Base-by-base conservation (phyloP, 1,139 yeast species). In the Diutina siamensis region DNA sequence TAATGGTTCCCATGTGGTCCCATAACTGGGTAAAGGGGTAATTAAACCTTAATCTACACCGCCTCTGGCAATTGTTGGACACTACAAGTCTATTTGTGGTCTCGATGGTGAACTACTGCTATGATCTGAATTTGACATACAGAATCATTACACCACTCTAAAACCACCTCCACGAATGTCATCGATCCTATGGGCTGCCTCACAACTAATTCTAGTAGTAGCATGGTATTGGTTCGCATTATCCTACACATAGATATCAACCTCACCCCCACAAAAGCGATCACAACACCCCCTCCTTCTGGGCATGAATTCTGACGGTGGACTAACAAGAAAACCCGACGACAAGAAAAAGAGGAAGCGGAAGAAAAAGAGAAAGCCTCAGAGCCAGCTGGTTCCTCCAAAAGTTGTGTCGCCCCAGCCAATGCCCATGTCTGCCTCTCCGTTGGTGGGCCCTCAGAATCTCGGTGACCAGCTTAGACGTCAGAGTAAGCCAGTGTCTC, bases 401-500 rank as follows among this genome's bases (percentile, higher is more conserved):
- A 12, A 12, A 25, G 10, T 25, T 25, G 28, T 21, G 40, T 5
- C 28, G 40, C 40, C 40, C 9, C 3, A 15, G 42, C 21, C 31
- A n/a, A 38, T 25, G 42, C 31, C 42, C 18, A 12, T 10, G 20
- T n/a, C 42, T 4, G n/a, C 28, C 20, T 12, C 19, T 18, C 19
- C 36, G 9, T 17, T 18, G 18, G 36, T 17, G 5, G 36, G 19
- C 4, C 36, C 36, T 3, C 36, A 34, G 15, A 17, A 15, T 8
- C 19, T 25, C 15, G 21, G 13, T 15, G 42, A 38, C 32, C 32
- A 15, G 5, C 21, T 38, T n/a, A 38, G 22, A 13, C 42, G 42
- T n/a, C 31, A 13, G 4, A 21, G 13, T 17, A 22, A 25, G 33
- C 25, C 42, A 13, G 42, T 38, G 4, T 25, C 25, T 17, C 75